These are phyloP conservation scores for Artomyces pyxidatus DNA, from an alignment of 768 basidiomycete genomes.

Conservation along the genomic window DNA sequence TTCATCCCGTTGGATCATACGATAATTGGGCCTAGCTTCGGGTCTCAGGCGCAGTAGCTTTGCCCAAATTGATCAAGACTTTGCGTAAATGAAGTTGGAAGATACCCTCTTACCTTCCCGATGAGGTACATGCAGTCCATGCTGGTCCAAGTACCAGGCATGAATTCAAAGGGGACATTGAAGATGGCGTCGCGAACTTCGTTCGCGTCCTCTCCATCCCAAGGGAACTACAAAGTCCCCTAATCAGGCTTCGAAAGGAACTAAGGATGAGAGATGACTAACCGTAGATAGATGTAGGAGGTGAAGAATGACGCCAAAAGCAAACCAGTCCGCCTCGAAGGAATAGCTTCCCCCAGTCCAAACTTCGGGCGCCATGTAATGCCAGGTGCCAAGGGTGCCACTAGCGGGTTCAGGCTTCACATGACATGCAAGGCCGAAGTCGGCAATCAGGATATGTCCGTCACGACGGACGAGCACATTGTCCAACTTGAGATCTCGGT, in stretches of 20 bases:
- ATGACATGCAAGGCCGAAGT: conserved; percentile 51
- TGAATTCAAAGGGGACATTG: neutral
- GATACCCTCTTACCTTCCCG: neutral
- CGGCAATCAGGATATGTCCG: conserved; percentile 85
- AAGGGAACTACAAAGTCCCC: neutral
- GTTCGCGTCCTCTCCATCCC: neutral
- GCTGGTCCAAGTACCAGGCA: neutral
- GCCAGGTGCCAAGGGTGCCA: conserved; percentile 9
- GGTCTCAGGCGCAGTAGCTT: neutral
- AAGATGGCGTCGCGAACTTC: neutral
- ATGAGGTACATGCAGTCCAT: neutral
- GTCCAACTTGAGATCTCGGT: conserved; percentile 94
- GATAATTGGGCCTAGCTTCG: neutral
- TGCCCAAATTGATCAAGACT: neutral
- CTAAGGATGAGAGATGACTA: neutral
- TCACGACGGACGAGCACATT: conserved; percentile 87
- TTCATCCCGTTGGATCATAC: neutral
- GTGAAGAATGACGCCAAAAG: conserved; percentile 12
- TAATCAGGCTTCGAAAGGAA: neutral
- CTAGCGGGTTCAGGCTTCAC: neutral
- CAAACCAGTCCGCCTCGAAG: conserved; percentile 13
- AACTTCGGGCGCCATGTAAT: conserved; percentile 15
- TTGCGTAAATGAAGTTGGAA: neutral
- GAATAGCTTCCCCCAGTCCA: conserved; percentile 9
- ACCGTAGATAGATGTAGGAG: conserved; percentile 8